phyloP scores from a whole-genome alignment of 352 stramenopile species.

The Blastocystis sp. region DNA sequence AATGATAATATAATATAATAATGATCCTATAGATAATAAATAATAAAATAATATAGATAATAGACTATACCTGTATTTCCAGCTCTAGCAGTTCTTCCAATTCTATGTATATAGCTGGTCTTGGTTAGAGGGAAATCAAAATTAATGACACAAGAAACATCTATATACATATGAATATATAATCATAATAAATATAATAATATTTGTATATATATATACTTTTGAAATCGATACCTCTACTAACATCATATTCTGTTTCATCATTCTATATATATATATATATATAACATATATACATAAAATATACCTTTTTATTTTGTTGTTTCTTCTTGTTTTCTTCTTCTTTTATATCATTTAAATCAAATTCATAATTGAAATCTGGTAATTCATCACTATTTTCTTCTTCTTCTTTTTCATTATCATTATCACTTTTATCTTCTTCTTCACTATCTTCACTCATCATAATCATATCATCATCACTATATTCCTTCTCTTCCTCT shows the following conservation, averaged over 20 bases:
- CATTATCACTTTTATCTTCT: constrained; percentile 28
- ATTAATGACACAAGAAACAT: constrained; percentile 94
- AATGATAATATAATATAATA: no score
- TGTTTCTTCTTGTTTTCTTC: constrained; percentile 26
- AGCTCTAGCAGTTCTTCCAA: constrained; percentile 83
- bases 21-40: background rate
- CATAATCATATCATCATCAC: constrained; percentile 43
- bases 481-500: constrained; percentile 45
- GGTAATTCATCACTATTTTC: constrained; percentile 17
- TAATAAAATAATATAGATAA: constrained; percentile 43
- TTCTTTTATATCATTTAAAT: constrained; percentile 1
- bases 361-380: constrained; percentile 7
- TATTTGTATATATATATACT: background rate
- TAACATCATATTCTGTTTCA: constrained; percentile 77
- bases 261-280: constrained; percentile 43
- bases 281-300: constrained; percentile 1
- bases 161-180: no score
- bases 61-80: constrained; percentile 43
- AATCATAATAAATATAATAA: no score
- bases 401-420: constrained; percentile 8
- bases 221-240: constrained; percentile 87
- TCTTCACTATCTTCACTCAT: constrained; percentile 39
- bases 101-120: constrained; percentile 84
- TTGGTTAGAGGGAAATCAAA: constrained; percentile 82
- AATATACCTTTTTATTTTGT: background rate